Conservation (phyloP, 192 early-diverging fungal genomes). For the Backusella circina region DNA sequence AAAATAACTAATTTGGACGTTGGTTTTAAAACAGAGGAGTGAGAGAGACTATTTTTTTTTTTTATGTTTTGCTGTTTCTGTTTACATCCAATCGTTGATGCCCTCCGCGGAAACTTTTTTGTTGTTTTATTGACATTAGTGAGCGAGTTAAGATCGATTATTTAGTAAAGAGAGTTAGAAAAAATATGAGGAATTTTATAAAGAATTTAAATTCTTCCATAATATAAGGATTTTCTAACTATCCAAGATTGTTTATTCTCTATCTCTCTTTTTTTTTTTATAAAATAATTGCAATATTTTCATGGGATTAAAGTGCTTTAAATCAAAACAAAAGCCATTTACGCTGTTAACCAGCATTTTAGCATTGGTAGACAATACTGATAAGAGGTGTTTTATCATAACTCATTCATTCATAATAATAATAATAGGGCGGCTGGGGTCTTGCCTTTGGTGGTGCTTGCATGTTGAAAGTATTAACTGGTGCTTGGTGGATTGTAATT, state of each 20-base stretch:
- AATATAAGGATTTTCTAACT: background rate
- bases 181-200: background rate
- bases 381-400: too few relatives aligned
- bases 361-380: slow-evolving; percentile 7
- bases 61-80: background rate
- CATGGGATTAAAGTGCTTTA: background rate
- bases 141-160: background rate
- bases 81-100: background rate
- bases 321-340: background rate
- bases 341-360: background rate
- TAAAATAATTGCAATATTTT: background rate
- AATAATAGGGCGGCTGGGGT: slow-evolving; percentile 23
- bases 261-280: background rate
- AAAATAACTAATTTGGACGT: background rate
- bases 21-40: background rate
- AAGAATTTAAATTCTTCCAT: background rate
- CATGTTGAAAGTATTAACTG: slow-evolving; percentile 9
- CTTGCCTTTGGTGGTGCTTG: slow-evolving; percentile 27
- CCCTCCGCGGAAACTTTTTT: background rate
- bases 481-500: slow-evolving; percentile 33
- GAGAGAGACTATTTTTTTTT: background rate
- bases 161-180: background rate
- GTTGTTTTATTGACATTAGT: background rate
- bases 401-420: too few relatives aligned
- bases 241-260: background rate